Percentiles rank a stretch among this genome's conserved stretches.
phyloP scores from a whole-genome alignment of 331 rosid species.

The Rosa hybrid region DNA sequence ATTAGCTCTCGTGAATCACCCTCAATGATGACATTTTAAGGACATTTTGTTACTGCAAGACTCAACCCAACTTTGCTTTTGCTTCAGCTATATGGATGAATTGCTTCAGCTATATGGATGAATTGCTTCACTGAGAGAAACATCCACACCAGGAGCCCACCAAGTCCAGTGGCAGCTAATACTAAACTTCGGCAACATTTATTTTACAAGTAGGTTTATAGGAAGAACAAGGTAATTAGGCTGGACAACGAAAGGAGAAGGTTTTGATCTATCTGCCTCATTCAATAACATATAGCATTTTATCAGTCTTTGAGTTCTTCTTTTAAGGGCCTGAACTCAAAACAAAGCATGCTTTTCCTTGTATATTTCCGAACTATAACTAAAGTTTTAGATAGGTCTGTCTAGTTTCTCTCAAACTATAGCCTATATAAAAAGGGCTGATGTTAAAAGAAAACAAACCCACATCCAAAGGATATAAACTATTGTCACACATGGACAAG shows the following conservation, averaged over 20 bases:
- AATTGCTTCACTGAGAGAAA: not conserved
- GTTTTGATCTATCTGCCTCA: not conserved
- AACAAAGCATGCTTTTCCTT: not conserved
- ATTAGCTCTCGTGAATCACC: not conserved
- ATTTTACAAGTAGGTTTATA: not conserved
- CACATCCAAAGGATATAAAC: not conserved
- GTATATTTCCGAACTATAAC: not conserved
- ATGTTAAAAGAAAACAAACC: not conserved
- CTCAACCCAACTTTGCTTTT: not conserved
- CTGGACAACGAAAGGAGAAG: not conserved
- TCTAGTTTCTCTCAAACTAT: not conserved
- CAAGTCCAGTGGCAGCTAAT: not conserved
- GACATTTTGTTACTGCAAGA: not conserved
- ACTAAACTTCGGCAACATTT: not conserved
- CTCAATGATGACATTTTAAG: not conserved
- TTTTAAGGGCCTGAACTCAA: not conserved
- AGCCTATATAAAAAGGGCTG: not conserved
- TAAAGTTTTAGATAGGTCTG: not conserved
- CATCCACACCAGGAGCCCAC: not conserved
- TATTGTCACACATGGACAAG: not conserved
- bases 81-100: not conserved
- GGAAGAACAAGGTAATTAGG: not conserved
- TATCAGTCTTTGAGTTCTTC: not conserved
- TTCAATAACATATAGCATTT: not conserved
- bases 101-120: not conserved